phyloP scores from a whole-genome alignment of 495 filamentous ascomycete species.

The Aspergillus funiculosus region DNA sequence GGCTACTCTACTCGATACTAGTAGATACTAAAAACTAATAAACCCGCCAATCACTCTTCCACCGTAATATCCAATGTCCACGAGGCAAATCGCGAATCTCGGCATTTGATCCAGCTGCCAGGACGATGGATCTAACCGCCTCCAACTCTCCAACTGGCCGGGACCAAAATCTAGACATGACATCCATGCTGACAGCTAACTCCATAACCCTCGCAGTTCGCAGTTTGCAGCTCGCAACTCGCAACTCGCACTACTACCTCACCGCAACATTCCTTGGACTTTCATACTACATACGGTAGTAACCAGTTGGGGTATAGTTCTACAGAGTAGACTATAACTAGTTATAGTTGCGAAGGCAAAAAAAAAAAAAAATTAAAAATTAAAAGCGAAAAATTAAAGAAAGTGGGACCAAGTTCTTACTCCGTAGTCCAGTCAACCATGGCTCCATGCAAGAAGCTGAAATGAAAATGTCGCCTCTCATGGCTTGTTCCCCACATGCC shows the following conservation, averaged over 20 bases:
- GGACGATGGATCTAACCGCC: conserved; percentile 5
- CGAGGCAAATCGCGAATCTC: conserved; percentile 1
- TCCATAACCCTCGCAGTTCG: neutral
- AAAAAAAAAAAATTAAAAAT: too few relatives aligned
- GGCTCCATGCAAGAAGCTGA: neutral
- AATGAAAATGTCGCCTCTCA: neutral
- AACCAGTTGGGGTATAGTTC: too few relatives aligned
- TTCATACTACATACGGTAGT: neutral
- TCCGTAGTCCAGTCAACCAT: neutral
- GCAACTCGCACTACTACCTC: too few relatives aligned
- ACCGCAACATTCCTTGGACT: neutral
- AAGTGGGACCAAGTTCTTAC: too few relatives aligned
- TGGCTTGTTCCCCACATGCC: neutral
- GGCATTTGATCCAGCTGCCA: too few relatives aligned
- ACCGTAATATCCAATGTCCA: too few relatives aligned
- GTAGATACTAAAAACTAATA: too few relatives aligned
- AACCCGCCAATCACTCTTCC: too few relatives aligned
- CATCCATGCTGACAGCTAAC: conserved; percentile 14
- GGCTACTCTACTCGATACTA: too few relatives aligned
- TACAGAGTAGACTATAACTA: too few relatives aligned
- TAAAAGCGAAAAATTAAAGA: too few relatives aligned
- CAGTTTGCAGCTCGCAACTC: neutral
- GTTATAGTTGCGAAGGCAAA: too few relatives aligned
- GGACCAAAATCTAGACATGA: conserved; percentile 12
- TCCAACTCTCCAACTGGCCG: conserved; percentile 10